These are phyloP conservation scores for Pyrus hybrid DNA, from an alignment of 331 rosid species.

Conservation along the genomic window DNA sequence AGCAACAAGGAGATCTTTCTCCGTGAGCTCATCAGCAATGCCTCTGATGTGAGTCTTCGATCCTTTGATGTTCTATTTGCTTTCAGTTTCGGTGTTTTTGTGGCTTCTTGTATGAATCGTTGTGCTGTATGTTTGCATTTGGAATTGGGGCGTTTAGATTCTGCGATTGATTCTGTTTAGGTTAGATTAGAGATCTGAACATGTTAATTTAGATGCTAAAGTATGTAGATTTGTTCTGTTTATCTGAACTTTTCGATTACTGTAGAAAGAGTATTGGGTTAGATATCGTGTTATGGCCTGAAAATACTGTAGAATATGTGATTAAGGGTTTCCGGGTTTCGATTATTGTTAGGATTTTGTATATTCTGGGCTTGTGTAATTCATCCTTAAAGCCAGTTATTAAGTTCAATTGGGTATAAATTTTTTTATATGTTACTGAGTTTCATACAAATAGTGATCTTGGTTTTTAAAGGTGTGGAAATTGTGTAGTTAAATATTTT, in stretches of 20 bases:
- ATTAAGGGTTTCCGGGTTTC: neutral
- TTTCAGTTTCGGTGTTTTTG: too few relatives aligned
- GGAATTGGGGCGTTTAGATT: neutral
- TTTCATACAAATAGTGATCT: too few relatives aligned
- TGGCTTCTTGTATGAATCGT: too few relatives aligned
- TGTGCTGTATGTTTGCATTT: neutral
- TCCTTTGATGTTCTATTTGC: rapidly evolving
- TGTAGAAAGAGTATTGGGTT: neutral
- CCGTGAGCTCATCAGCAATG: conserved; percentile 73
- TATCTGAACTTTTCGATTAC: too few relatives aligned
- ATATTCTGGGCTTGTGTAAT: rapidly evolving
- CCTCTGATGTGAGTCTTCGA: conserved; percentile 51
- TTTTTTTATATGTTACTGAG: too few relatives aligned
- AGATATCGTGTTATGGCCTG: neutral
- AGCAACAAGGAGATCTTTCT: conserved; percentile 88
- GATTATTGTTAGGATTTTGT: neutral
- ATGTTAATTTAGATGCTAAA: neutral
- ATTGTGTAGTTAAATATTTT: neutral
- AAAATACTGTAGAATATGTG: neutral
- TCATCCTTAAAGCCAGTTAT: too few relatives aligned
- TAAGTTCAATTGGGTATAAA: neutral
- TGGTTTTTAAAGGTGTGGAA: too few relatives aligned
- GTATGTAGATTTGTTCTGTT: neutral
- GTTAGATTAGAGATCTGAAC: neutral
- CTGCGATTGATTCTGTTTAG: neutral